A percentile compares a stretch with the other conserved stretches of the same genome.
These are phyloP conservation scores for Plasmodium sp. DNA, from an alignment of 169 alveolate species.

Conservation along the genomic window DNA sequence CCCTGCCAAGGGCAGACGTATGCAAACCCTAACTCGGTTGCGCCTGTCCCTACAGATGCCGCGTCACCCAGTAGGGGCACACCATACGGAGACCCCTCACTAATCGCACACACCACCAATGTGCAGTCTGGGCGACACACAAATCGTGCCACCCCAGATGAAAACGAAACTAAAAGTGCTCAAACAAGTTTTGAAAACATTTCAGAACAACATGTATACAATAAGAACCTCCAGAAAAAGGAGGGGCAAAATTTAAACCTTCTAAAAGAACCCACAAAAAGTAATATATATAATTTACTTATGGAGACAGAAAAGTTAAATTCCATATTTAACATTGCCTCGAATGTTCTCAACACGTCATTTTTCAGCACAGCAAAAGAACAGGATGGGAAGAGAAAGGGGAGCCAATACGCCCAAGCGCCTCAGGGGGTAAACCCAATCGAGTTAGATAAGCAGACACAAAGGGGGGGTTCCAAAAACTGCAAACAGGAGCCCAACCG, in stretches of 20 bases:
- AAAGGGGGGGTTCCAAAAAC: background rate
- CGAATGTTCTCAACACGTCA: conserved; percentile 56
- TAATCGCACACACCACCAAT: background rate
- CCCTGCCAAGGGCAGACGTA: background rate
- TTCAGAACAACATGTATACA: background rate
- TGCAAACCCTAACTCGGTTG: background rate
- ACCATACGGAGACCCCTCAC: background rate
- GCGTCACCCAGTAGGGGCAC: background rate
- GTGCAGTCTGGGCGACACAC: background rate
- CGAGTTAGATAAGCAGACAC: background rate
- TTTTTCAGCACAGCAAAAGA: conserved; percentile 51
- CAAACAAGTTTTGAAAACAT: background rate
- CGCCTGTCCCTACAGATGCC: background rate
- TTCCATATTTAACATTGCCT: conserved; percentile 46
- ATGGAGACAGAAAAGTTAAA: conserved; percentile 63
- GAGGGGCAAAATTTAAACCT: background rate
- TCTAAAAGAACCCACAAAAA: conserved; percentile 27
- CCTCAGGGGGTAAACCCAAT: background rate
- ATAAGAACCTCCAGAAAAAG: background rate
- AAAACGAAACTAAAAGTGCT: background rate
- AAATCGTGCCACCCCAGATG: background rate
- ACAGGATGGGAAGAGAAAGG: background rate
- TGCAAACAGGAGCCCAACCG: background rate
- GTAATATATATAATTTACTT: conserved; percentile 47
- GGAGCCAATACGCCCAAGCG: background rate